phyloP scores from a whole-genome alignment of 73 alveolate genomes.

The Durusdinium trenchii region DNA sequence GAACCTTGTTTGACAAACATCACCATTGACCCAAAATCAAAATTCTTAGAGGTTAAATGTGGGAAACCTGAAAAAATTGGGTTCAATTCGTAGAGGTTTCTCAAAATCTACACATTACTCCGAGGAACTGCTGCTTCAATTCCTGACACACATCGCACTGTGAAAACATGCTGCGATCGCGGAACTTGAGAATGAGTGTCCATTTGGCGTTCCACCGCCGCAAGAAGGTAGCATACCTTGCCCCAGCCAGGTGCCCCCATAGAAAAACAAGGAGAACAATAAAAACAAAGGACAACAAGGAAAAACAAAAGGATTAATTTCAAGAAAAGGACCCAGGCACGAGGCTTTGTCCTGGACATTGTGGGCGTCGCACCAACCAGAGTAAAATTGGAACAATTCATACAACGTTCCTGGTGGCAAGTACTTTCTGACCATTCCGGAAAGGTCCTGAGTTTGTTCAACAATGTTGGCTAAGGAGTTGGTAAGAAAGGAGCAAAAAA shows the following conservation, averaged over 20 bases:
- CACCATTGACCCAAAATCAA: no score
- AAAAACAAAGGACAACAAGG: not conserved
- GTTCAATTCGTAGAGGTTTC: no score
- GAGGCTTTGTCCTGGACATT: not conserved
- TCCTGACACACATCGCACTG: constrained; percentile 24
- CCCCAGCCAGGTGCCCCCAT: not conserved
- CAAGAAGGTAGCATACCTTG: not conserved
- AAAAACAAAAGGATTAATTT: not conserved
- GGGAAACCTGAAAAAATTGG: no score
- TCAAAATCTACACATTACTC: no score
- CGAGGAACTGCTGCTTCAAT: not conserved
- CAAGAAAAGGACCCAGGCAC: not conserved
- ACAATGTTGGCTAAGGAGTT: not conserved
- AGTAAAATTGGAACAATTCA: not conserved
- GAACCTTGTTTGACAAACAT: no score
- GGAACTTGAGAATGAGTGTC: not conserved
- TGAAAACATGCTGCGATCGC: not conserved
- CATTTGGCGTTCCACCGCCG: constrained; percentile 11
- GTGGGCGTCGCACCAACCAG: constrained; percentile 32
- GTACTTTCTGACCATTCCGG: not conserved
- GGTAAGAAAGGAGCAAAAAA: not conserved
- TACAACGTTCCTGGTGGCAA: constrained; percentile 16
- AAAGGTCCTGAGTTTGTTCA: not conserved
- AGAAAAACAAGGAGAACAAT: not conserved
- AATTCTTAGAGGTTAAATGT: no score